Evolutionary conservation across 139 green algal species (phyloP).

Genomic region (Penium margaritaceum): DNA sequence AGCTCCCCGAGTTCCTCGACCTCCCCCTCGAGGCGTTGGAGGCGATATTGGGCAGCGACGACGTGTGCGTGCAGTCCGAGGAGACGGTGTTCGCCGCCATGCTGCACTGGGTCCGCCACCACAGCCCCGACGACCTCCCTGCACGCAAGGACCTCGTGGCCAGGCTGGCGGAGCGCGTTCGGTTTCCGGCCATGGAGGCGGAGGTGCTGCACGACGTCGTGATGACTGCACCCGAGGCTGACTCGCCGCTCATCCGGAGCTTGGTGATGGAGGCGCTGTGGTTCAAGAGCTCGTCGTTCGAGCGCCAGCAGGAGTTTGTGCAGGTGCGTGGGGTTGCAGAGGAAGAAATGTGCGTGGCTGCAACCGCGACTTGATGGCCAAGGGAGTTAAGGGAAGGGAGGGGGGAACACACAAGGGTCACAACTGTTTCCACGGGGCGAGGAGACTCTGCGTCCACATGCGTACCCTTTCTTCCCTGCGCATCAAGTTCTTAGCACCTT

Average conservation of each 20-base stretch:
- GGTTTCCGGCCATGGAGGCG: conserved; percentile 4
- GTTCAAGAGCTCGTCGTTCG: conserved; percentile 6
- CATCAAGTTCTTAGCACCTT: no score
- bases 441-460: no score
- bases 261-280: not conserved
- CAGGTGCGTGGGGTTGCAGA: no score
- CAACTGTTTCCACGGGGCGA: no score
- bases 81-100: not conserved
- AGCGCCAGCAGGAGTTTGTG: conserved; percentile 7
- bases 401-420: no score
- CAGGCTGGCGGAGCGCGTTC: not conserved
- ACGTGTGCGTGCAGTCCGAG: not conserved
- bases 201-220: not conserved
- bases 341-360: no score
- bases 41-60: not conserved
- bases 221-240: not conserved
- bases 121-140: not conserved
- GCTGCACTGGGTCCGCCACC: not conserved
- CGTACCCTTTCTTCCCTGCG: no score
- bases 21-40: not conserved
- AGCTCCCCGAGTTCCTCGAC: not conserved
- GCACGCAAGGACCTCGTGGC: not conserved
- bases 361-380: no score
- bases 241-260: not conserved
- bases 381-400: no score